Base-by-base conservation (phyloP, 2,329 filamentous ascomycete genomes). In the Cladosporium phlei region DNA sequence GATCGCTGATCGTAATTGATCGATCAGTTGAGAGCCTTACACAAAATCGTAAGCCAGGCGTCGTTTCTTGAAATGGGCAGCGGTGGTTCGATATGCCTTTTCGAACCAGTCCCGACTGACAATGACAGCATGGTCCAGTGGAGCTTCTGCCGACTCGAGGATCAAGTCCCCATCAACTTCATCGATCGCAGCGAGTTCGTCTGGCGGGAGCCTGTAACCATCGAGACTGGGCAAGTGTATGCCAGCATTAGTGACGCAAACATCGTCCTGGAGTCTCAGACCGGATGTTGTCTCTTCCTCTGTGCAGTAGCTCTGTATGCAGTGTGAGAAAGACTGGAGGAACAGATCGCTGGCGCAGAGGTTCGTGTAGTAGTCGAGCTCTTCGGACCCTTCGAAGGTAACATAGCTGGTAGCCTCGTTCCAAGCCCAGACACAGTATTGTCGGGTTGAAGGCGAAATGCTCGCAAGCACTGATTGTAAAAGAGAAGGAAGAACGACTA, bases 321-420 rank as follows among this genome's bases (percentile, higher is more conserved):
- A 38, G 16, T 38, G n/a, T 19, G 37, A 27, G 22, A 38, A 38
- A 4, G 37, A 38, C 10, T 38, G 22, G n/a, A 38, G 22, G 24
- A 27, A 38, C 2, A 38, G 16, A 16, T 38, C 24, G 24, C 16
- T 28, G 16, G 14, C 16, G 37, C 37, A 38, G 6, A 27, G 5
- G 4, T 38, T 38, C 20, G 10, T 27, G 37, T 38, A 38, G 4
- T 25, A 38, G 34, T 38, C 34, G 34, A 38, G 37, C 22, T 27
- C 37, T 10, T 38, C 24, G 1, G 37, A 12, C 16, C 22, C 24
- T 38, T 27, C 24, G 37, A 38, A 38, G n/a, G 22, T 38, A 10
- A 38, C 37, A 28, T 38, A 38, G 24, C 24, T 38, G n/a, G 37
- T 38, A 19, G 37, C 37, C n/a, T 38, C 37, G 12, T 38, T 38